Conservation (phyloP, 305 asterid genomes). For the Fraxinus latifolia region DNA sequence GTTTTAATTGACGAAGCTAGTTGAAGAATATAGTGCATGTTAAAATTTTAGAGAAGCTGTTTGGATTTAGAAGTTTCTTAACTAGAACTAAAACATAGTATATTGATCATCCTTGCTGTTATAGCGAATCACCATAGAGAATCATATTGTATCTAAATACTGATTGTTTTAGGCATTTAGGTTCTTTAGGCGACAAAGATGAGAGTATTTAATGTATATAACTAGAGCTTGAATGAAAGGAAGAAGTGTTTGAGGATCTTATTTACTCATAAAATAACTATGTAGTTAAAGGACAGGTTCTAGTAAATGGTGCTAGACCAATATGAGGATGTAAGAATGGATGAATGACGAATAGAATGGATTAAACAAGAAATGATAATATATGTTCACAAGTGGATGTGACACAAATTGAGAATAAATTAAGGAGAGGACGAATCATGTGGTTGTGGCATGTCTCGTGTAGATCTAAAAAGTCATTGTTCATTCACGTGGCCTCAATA, state of each 20-base stretch:
- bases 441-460: neutral
- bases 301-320: neutral
- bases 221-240: neutral
- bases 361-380: neutral
- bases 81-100: neutral
- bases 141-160: neutral
- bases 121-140: neutral
- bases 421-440: neutral
- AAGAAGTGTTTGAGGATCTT: neutral
- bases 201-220: neutral
- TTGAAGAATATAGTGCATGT: neutral
- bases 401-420: neutral
- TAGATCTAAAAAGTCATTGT: neutral
- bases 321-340: neutral
- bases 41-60: neutral
- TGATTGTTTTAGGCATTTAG: neutral
- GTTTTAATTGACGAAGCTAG: neutral
- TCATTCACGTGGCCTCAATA: neutral
- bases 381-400: neutral
- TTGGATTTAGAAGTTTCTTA: neutral
- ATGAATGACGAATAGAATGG: neutral
- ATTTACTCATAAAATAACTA: neutral
- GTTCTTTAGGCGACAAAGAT: neutral
- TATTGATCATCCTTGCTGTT: neutral
- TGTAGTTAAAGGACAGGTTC: neutral